Percentiles rank a stretch among this genome's conserved stretches.
Conservation (phyloP, 2,329 filamentous ascomycete genomes). For the Fusarium drepaniforme region DNA sequence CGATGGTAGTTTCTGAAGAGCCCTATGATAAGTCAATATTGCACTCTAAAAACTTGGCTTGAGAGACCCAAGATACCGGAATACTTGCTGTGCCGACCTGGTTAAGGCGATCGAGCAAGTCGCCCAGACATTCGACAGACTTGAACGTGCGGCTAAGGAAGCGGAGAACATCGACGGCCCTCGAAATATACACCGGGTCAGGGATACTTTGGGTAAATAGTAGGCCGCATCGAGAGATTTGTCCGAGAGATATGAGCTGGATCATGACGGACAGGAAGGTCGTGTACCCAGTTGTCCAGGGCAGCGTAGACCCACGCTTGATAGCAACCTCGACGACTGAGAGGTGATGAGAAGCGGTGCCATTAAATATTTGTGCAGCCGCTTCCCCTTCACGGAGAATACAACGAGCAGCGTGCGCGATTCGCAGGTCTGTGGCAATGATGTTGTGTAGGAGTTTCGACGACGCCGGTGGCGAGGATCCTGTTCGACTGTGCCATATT, state of each 20-base stretch:
- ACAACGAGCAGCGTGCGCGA: background rate
- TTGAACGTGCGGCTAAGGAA: background rate
- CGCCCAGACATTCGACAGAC: background rate
- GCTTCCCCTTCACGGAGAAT: background rate
- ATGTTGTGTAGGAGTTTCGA: background rate
- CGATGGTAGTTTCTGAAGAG: background rate
- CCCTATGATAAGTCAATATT: background rate
- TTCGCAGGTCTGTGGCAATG: background rate
- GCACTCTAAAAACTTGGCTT: background rate
- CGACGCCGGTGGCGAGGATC: background rate
- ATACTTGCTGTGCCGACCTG: background rate
- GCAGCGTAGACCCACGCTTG: background rate
- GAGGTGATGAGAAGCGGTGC: background rate
- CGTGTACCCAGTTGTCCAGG: background rate
- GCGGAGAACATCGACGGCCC: background rate
- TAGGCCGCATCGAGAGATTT: background rate
- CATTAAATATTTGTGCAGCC: background rate
- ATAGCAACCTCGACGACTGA: background rate
- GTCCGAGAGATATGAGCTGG: background rate
- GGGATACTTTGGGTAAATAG: background rate
- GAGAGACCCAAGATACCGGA: background rate
- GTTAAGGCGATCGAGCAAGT: background rate
- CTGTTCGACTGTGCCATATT: background rate
- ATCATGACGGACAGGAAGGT: background rate
- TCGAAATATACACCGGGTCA: background rate